Evolutionary conservation across 768 basidiomycete species (phyloP), one percentile per base, ranked within the genome.

Genomic region (Udeniomyces megalosporus): DNA sequence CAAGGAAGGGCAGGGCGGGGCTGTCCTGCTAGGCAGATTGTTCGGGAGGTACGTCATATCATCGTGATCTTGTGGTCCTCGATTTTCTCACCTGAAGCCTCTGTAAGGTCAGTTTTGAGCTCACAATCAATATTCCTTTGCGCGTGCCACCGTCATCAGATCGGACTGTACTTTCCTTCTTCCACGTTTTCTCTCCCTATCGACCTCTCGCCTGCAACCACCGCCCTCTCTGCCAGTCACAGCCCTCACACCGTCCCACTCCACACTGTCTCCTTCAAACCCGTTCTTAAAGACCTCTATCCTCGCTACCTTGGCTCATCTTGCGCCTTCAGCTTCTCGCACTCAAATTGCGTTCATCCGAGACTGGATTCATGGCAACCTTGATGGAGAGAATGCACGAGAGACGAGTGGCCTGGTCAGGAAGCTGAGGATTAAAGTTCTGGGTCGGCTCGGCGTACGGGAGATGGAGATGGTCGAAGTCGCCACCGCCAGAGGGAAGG

Each of bases 21-120:
- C 85, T 0, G 71, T 88, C 11, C 74, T 93, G n/a, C 77, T 96
- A 6, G 82, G 90, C 2, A 79, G 84, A 44, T 75, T 92, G 32
- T 95, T 86, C 70, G 82, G 81, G 68, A 82, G 92, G 84, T 85
- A 73, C n/a, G n/a, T n/a, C n/a, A n/a, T n/a, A n/a, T n/a, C n/a
- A n/a, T n/a, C n/a, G n/a, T n/a, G n/a, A n/a, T n/a, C n/a, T n/a
- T n/a, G n/a, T n/a, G n/a, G n/a, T n/a, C n/a, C n/a, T n/a, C n/a
- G n/a, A n/a, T n/a, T n/a, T n/a, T n/a, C n/a, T n/a, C n/a, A n/a
- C n/a, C n/a, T n/a, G n/a, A n/a, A n/a, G n/a, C n/a, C n/a, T n/a
- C n/a, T n/a, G n/a, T n/a, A n/a, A n/a, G n/a, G n/a, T n/a, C n/a
- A n/a, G n/a, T n/a, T n/a, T n/a, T n/a, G n/a, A n/a, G n/a, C n/a